Evolutionary conservation across 1,284 basidiomycete species (phyloP).

Genomic region (Boletus semigastroideus): DNA sequence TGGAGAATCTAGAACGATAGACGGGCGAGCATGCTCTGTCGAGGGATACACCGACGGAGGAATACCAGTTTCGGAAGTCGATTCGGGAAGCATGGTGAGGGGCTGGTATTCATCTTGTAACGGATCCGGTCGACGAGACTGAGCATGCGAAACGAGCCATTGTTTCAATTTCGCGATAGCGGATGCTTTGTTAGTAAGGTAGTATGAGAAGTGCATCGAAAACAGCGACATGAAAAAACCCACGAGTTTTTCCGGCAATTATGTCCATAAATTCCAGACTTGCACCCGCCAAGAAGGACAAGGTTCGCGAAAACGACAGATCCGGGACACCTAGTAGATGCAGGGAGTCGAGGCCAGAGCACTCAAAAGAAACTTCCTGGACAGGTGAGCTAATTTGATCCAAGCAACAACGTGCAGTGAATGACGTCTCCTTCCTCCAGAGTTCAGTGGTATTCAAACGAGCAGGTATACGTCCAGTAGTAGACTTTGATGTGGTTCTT

Average conservation of each 20-base stretch:
- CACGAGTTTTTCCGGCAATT: constrained; percentile 9
- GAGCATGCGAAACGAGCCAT: constrained; percentile 12
- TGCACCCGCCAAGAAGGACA: neutral
- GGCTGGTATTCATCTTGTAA: constrained; percentile 27
- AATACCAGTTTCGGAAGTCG: neutral
- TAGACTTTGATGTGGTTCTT: neutral
- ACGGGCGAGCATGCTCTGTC: constrained; percentile 13
- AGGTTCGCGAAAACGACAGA: neutral
- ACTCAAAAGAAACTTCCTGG: no score
- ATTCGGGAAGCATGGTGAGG: constrained; percentile 11
- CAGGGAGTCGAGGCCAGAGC: no score
- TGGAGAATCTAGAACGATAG: constrained; percentile 24
- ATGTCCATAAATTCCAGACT: constrained; percentile 10
- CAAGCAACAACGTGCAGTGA: no score
- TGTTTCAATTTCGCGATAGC: constrained; percentile 17
- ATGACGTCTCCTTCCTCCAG: no score
- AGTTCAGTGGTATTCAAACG: no score
- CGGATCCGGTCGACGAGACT: constrained; percentile 12
- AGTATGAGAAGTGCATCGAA: constrained; percentile 1
- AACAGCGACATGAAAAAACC: neutral
- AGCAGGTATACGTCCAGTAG: no score
- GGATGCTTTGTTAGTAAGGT: constrained; percentile 7
- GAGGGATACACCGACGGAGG: neutral
- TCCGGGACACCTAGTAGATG: no score
- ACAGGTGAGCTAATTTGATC: no score